Evolutionary conservation across 495 filamentous ascomycete genomes (phyloP), one percentile per base, ranked within the genome.

Genomic region (Penicillium cinerascens): DNA sequence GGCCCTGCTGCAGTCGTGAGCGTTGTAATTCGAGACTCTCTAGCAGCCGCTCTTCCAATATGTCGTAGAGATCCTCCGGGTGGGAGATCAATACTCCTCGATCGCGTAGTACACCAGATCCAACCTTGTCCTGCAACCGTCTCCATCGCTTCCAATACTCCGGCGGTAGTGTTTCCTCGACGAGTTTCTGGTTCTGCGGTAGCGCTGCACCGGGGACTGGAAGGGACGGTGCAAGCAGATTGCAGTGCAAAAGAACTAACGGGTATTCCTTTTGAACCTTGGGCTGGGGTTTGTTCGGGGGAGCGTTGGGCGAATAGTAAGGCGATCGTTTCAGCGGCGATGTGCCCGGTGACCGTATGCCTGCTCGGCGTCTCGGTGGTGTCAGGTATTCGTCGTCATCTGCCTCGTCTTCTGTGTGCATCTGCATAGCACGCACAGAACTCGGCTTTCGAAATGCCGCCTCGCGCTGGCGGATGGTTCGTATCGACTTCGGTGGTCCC

Each of bases 31-130:
- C 90, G 22, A 98, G 70, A 7, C 87, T 85, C 68, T 96, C 92
- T 4, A 97, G 70, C n/a, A 98, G 73, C 15, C 91, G 78, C 67
- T 97, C 93, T 68, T 98, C 93, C 0, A 98, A 81, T 21, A 96
- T 68, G 61, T 95, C 92, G 61, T 92, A 97, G 56, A 95, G 86
- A 51, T 91, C 89, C 59, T 87, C 82, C 11, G 93, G 93, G 62
- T 98, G 93, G 1, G 89, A 84, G 7, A 98, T 79, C 38, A 98
- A 74, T 15, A 98, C 78, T 1, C 93, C 93, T 1, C 93, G 81
- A 57, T 91, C 87, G 2, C 71, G 72, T 10, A 93, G 71, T 2
- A 96, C 83, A 0, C 68, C 70, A 0, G 87, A 92, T 16, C 89
- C 86, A 17, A 83, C 82, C 49, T 88, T 87, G 36, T 92, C 88